Evolutionary conservation across 2,329 filamentous ascomycete genomes (phyloP).

Genomic region (Phoma sp.): DNA sequence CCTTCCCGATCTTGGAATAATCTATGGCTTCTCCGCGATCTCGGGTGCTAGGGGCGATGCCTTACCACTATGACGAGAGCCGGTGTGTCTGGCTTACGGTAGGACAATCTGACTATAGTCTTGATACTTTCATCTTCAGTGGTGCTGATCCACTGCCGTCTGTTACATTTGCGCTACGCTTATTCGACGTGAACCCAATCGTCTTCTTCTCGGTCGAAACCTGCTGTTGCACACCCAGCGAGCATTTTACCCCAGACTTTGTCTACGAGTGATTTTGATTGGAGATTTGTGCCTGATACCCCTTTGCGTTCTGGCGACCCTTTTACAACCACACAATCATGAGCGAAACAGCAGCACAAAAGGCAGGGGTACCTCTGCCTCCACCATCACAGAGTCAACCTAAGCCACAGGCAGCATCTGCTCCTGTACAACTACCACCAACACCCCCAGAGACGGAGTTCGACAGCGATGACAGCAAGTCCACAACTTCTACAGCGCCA

Average conservation of each 20-base stretch:
- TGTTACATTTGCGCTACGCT: slow-evolving; percentile 2
- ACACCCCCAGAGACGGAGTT: slow-evolving; percentile 45
- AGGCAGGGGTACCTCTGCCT: slow-evolving; percentile 24
- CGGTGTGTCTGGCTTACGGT: slow-evolving; percentile 10
- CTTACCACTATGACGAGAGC: slow-evolving; percentile 17
- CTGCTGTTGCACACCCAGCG: background rate
- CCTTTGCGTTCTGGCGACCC: background rate
- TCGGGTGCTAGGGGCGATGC: slow-evolving; percentile 14
- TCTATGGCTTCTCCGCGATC: slow-evolving; percentile 22
- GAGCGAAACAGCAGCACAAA: slow-evolving; percentile 23
- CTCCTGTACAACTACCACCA: slow-evolving; percentile 35
- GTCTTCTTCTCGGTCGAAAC: background rate
- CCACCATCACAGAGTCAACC: slow-evolving; percentile 23
- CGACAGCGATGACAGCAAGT: slow-evolving; percentile 36
- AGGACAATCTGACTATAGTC: slow-evolving; percentile 5
- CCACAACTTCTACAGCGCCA: slow-evolving; percentile 19
- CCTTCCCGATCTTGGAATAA: slow-evolving; percentile 13
- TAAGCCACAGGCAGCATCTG: slow-evolving; percentile 24
- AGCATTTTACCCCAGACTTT: background rate
- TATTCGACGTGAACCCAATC: slow-evolving; percentile 4
- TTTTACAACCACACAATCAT: slow-evolving; percentile 26
- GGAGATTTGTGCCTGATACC: slow-evolving; percentile 6
- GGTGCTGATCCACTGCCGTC: background rate
- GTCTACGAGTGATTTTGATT: background rate
- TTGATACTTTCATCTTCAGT: slow-evolving; percentile 1